Percentiles rank a stretch among this genome's conserved stretches.
phyloP scores from a whole-genome alignment of 129 eudicot species.

The Ambrosia artemisiifolia region DNA sequence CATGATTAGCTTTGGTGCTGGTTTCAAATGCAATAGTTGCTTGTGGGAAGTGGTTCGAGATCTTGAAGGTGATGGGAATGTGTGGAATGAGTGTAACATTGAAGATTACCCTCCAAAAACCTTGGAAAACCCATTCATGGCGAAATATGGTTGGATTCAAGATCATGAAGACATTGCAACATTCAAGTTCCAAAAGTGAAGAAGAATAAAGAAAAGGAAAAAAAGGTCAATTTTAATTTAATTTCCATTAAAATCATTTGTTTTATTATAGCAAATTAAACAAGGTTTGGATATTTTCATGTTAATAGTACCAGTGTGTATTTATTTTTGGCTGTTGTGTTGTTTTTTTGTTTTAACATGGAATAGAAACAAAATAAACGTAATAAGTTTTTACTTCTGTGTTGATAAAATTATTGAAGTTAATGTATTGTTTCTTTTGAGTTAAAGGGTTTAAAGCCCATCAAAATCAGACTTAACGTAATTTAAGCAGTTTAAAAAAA shows the following conservation, averaged over 20 bases:
- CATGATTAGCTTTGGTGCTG: slow-evolving; percentile 96
- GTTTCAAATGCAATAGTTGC: slow-evolving; percentile 90
- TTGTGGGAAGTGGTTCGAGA: slow-evolving; percentile 88
- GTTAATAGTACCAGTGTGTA: slow-evolving; percentile 30
- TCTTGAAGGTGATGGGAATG: slow-evolving; percentile 63
- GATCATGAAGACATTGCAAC: slow-evolving; percentile 52
- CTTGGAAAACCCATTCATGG: slow-evolving; percentile 66
- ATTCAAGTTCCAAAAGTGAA: slow-evolving; percentile 32
- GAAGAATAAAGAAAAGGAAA: not conserved
- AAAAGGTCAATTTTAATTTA: slow-evolving; percentile 26
- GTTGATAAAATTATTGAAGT: not conserved
- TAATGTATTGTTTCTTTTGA: no score
- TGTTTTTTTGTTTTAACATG: slow-evolving; percentile 13
- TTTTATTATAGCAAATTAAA: slow-evolving; percentile 26
- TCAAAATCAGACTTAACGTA: no score
- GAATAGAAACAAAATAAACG: slow-evolving; percentile 7
- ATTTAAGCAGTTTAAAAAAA: not conserved
- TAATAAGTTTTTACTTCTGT: not conserved
- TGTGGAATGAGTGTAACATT: slow-evolving; percentile 66
- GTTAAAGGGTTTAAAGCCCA: no score
- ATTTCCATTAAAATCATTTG: slow-evolving; percentile 5
- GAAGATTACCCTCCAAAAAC: slow-evolving; percentile 60
- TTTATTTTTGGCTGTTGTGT: slow-evolving; percentile 27
- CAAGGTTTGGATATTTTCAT: slow-evolving; percentile 17
- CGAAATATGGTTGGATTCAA: slow-evolving; percentile 76